These are phyloP conservation scores for Suhomyces faveliae DNA, from an alignment of 805 yeast genomes.

Conservation along the genomic window DNA sequence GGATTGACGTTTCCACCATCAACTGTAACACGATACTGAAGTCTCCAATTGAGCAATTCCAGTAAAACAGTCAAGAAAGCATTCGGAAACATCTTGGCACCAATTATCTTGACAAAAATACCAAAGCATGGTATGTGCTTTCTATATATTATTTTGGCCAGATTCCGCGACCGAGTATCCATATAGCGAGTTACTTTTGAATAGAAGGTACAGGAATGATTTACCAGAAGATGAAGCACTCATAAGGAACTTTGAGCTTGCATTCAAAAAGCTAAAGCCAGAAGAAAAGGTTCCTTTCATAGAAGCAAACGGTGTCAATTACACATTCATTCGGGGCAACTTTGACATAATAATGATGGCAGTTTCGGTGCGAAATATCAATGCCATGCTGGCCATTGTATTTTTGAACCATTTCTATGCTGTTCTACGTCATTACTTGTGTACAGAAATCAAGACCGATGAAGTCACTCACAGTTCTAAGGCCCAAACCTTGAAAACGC, in stretches of 20 bases:
- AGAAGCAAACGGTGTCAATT: constrained; percentile 49
- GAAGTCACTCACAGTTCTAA: not conserved
- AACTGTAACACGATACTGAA: not conserved
- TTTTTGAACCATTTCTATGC: constrained; percentile 47
- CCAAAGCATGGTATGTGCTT: constrained; percentile 34
- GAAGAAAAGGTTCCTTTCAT: constrained; percentile 43
- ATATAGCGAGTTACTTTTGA: constrained; percentile 32
- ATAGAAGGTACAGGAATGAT: constrained; percentile 34
- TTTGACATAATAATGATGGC: constrained; percentile 44
- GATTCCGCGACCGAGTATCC: constrained; percentile 23
- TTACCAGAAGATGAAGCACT: constrained; percentile 25
- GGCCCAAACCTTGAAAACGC: not conserved
- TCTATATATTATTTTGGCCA: constrained; percentile 38
- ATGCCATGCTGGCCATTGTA: constrained; percentile 56
- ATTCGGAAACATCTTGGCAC: not conserved
- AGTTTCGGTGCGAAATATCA: constrained; percentile 46
- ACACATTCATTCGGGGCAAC: constrained; percentile 48
- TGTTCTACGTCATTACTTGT: constrained; percentile 29
- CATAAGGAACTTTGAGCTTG: constrained; percentile 24
- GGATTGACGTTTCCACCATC: not conserved
- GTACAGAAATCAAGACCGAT: constrained; percentile 4
- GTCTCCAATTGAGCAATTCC: not conserved
- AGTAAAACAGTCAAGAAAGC: not conserved
- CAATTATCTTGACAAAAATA: not conserved
- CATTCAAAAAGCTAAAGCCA: constrained; percentile 18